These are phyloP conservation scores for Golubevia pallescens DNA, from an alignment of 1,284 basidiomycete species.

Conservation along the genomic window DNA sequence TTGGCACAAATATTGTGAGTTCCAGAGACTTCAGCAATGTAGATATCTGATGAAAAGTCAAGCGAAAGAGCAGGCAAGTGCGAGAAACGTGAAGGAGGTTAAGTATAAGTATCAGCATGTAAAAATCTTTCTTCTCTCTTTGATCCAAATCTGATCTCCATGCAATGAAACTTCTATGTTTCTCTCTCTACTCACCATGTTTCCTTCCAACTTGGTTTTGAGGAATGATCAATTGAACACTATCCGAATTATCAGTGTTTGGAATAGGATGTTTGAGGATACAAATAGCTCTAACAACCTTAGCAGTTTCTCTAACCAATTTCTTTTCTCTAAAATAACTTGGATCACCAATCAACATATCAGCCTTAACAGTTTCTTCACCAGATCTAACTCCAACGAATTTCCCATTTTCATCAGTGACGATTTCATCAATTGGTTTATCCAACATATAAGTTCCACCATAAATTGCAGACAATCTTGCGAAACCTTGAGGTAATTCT, in stretches of 20 bases:
- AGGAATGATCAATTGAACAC: constrained; percentile 94
- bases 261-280: constrained; percentile 98
- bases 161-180: too few species aligned
- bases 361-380: constrained; percentile 92
- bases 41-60: constrained; percentile 77
- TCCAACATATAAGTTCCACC: constrained; percentile 99
- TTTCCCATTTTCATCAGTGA: constrained; percentile 82
- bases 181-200: constrained; percentile 79
- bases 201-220: constrained; percentile 95
- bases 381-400: constrained; percentile 91
- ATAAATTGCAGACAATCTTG: constrained; percentile 96
- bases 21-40: constrained; percentile 94
- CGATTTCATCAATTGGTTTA: constrained; percentile 90
- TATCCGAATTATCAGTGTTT: constrained; percentile 90
- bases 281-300: constrained; percentile 96
- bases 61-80: too few species aligned
- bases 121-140: too few species aligned
- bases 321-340: constrained; percentile 91
- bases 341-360: constrained; percentile 97
- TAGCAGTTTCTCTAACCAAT: constrained; percentile 87
- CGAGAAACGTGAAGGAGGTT: too few species aligned
- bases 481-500: constrained; percentile 98
- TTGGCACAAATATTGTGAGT: constrained; percentile 97
- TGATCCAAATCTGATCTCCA: too few species aligned
- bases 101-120: too few species aligned